Conservation (phyloP, 108 stramenopile species). For the Nitzschia sp. region DNA sequence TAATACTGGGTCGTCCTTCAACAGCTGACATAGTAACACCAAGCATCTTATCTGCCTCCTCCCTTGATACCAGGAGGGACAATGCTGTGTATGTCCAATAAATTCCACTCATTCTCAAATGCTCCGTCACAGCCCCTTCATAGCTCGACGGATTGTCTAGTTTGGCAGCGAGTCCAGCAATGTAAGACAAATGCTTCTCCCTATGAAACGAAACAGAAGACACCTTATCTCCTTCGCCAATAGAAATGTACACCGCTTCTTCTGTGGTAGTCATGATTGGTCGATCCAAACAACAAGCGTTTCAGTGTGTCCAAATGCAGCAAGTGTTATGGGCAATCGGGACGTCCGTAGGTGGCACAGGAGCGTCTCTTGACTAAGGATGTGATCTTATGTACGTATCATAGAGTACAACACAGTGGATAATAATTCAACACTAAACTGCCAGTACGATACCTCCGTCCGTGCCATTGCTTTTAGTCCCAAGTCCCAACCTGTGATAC, state of each 20-base stretch:
- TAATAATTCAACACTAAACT: too few relatives aligned
- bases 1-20: slow-evolving; percentile 51
- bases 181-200: slow-evolving; percentile 75
- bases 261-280: background rate
- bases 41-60: slow-evolving; percentile 62
- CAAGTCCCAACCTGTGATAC: too few relatives aligned
- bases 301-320: too few relatives aligned
- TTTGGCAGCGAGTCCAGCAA: slow-evolving; percentile 66
- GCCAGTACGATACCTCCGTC: too few relatives aligned
- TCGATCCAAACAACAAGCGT: too few relatives aligned
- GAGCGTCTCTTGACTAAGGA: too few relatives aligned
- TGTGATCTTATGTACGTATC: too few relatives aligned
- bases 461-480: too few relatives aligned
- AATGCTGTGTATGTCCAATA: slow-evolving; percentile 96
- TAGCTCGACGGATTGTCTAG: slow-evolving; percentile 77
- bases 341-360: too few relatives aligned
- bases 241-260: slow-evolving; percentile 4
- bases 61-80: slow-evolving; percentile 69
- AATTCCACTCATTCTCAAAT: slow-evolving; percentile 93
- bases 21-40: slow-evolving; percentile 27
- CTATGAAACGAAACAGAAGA: slow-evolving; percentile 50
- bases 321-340: too few relatives aligned
- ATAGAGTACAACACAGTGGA: too few relatives aligned
- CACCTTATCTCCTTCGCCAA: background rate
- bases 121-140: slow-evolving; percentile 91